phyloP scores from a whole-genome alignment of 441 rosid species.

The Theobroma grandiflorum region DNA sequence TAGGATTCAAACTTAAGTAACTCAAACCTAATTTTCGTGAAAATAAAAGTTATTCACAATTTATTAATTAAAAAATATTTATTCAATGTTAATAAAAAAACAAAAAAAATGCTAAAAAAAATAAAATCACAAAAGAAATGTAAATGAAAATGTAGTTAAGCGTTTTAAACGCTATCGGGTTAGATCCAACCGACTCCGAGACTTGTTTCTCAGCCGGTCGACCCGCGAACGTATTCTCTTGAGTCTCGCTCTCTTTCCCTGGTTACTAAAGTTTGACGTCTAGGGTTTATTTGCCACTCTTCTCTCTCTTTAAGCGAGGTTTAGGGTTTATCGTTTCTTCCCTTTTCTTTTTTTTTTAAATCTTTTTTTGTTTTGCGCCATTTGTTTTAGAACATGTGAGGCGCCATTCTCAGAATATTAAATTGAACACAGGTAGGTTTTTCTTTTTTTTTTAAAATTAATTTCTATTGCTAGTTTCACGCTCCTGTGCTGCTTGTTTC shows the following conservation, averaged over 20 bases:
- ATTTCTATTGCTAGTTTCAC: neutral
- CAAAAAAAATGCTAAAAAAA: too few species aligned
- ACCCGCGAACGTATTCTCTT: neutral
- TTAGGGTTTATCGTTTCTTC: slow-evolving; percentile 22
- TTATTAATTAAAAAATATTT: too few species aligned
- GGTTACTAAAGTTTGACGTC: neutral
- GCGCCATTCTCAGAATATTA: neutral
- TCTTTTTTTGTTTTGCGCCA: neutral
- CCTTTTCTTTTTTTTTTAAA: neutral
- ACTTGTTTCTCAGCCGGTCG: neutral
- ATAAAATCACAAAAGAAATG: too few species aligned
- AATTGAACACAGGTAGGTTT: neutral
- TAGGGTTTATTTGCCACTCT: neutral
- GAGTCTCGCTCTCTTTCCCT: neutral
- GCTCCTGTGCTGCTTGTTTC: slow-evolving; percentile 5
- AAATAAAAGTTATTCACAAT: too few species aligned
- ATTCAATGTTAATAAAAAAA: too few species aligned
- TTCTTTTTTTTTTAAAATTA: neutral
- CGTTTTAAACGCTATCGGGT: neutral
- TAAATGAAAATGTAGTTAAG: too few species aligned
- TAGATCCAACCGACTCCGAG: neutral
- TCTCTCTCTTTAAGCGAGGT: slow-evolving; percentile 12
- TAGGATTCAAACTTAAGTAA: too few species aligned
- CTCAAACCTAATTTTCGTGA: too few species aligned
- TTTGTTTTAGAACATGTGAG: neutral